Conservation (phyloP, 2,329 filamentous ascomycete genomes). For the Sporothrix phasma region DNA sequence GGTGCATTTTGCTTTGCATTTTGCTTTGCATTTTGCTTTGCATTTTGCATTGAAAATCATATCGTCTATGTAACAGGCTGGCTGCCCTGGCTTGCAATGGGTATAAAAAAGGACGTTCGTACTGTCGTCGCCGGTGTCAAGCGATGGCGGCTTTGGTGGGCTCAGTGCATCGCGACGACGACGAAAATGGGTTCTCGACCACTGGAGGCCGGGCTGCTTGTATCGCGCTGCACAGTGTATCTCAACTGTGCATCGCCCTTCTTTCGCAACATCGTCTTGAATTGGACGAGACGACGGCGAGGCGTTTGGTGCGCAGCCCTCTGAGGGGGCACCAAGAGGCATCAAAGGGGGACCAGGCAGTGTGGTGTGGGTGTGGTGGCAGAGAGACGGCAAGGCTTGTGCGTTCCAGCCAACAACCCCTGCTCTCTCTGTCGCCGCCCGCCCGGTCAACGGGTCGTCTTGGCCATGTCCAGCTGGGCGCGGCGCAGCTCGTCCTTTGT, state of each 20-base stretch:
- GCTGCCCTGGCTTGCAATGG: neutral
- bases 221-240: neutral
- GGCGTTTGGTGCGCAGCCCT: neutral
- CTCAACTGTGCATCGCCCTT: neutral
- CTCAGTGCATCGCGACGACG: neutral
- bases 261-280: neutral
- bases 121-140: neutral
- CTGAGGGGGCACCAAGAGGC: too few relatives aligned
- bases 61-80: neutral
- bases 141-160: neutral
- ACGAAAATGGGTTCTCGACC: neutral
- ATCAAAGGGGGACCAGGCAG: too few relatives aligned
- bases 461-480: constrained; percentile 24
- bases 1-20: neutral
- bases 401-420: neutral
- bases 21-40: neutral
- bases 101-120: neutral
- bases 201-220: neutral
- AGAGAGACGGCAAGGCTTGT: neutral
- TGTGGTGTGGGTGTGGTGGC: neutral
- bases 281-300: neutral
- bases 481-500: constrained; percentile 39
- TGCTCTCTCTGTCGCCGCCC: neutral
- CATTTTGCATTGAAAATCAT: too few relatives aligned
- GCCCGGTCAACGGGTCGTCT: neutral